Evolutionary conservation across 305 asterid genomes (phyloP), one percentile per base, ranked within the genome.

Genomic region (Fraxinus velutina): DNA sequence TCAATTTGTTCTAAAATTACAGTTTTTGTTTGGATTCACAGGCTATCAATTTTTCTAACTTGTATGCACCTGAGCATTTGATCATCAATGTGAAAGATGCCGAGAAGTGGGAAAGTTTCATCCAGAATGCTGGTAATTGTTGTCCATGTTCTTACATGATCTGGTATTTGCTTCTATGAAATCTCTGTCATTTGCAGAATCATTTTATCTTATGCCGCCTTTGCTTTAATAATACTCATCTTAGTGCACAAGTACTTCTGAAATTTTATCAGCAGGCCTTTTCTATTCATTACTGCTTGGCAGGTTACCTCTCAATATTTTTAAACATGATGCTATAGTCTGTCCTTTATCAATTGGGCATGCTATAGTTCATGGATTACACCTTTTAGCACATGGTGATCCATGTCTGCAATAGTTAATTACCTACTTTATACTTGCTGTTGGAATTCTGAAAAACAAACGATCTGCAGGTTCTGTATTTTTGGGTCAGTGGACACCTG

Each of bases 11-110:
- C 19, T 39, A 17, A 85, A 72, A 22, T 71, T 70, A 21, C 78
- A 3, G 8, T 42, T 22, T 10, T 81, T 72, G 78, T 76, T 85
- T 85, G 79, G 33, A 78, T 85, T 78, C 47, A 34, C 91, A 95
- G 99, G 99, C 98, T 19, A 89, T 95, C 79, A 82, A 88, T 27
- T 93, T 95, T 84, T 95, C 99, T 74, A 95, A 95, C 89, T 77
- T 88, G 84, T 93, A 93, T 83, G 98, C 99, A 72, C 99, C 99
- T 27, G 99, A 95, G 87, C 99, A 95, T 89, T 88, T 95, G 78
- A 95, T 95, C 82, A 90, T 95, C 85, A 95, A 95, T 52, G 97
- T 93, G 82, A 76, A 91, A 87, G 97, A 95, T 90, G 99, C 97
- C 80, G 98, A 93, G 89, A 93, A 91, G 91, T 95, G 98, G 99